These are phyloP conservation scores for Lophium mytilinum DNA, from an alignment of 495 filamentous ascomycete species.

Conservation along the genomic window DNA sequence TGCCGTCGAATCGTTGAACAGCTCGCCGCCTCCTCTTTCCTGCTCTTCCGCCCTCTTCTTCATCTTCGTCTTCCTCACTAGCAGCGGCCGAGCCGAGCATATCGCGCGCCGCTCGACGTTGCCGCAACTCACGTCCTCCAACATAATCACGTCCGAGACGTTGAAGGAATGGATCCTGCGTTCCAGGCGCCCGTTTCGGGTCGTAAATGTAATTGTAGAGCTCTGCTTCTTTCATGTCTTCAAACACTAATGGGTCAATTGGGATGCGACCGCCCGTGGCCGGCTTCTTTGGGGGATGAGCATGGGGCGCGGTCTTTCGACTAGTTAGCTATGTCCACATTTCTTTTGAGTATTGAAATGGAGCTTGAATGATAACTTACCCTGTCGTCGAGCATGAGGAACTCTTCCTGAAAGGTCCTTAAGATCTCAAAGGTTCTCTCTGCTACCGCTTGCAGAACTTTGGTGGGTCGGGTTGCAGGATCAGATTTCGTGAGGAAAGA, in stretches of 20 bases:
- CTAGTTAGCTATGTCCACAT: not conserved
- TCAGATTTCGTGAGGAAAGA: constrained; percentile 26
- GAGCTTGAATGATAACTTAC: constrained; percentile 17
- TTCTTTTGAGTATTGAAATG: not conserved
- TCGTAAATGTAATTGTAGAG: constrained; percentile 36
- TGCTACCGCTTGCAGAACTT: constrained; percentile 47
- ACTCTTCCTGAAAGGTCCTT: constrained; percentile 57
- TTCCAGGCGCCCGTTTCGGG: constrained; percentile 26
- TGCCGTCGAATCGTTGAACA: constrained; percentile 14
- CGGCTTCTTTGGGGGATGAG: constrained; percentile 34
- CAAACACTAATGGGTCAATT: constrained; percentile 23
- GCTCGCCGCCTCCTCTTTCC: constrained; percentile 16
- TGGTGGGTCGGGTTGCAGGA: constrained; percentile 30
- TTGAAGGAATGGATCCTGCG: constrained; percentile 33
- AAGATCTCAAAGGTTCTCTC: constrained; percentile 47
- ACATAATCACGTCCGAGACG: constrained; percentile 21
- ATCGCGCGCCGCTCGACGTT: constrained; percentile 26
- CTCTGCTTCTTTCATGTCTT: constrained; percentile 37
- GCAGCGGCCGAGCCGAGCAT: constrained; percentile 23
- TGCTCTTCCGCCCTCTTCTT: constrained; percentile 12
- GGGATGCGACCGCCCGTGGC: constrained; percentile 32
- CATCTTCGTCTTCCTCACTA: constrained; percentile 24
- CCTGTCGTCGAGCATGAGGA: constrained; percentile 46
- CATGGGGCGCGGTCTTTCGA: constrained; percentile 30
- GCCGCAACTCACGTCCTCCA: constrained; percentile 33